These are phyloP conservation scores for Volvariella surrecta DNA, from an alignment of 1,284 basidiomycete species.

Conservation along the genomic window DNA sequence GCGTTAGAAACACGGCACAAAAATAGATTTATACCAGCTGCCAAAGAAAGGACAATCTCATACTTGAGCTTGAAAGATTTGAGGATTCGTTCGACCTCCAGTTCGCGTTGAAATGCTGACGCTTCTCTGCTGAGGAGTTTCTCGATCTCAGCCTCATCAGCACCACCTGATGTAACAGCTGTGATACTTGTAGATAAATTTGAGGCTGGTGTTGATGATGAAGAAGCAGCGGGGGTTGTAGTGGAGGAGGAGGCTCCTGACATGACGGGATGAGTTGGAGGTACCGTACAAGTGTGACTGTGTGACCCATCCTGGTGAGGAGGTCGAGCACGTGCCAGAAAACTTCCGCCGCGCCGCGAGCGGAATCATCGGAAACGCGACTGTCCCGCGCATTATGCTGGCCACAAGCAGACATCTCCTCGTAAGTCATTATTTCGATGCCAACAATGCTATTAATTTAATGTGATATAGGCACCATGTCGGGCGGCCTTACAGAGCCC, in stretches of 20 bases:
- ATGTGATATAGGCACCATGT: background rate
- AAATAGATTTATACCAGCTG: background rate
- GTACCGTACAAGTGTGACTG: too few species aligned
- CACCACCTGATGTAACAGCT: constrained; percentile 8
- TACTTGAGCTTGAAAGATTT: constrained; percentile 83
- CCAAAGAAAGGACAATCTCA: constrained; percentile 15
- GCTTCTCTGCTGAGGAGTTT: constrained; percentile 70
- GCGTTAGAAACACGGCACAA: background rate
- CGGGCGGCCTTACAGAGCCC: constrained; percentile 3
- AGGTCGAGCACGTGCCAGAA: background rate
- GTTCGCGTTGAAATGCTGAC: constrained; percentile 73
- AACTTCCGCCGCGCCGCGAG: too few species aligned
- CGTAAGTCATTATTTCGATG: background rate
- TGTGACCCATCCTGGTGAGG: too few species aligned
- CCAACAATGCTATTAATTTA: background rate
- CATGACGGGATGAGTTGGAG: constrained; percentile 3
- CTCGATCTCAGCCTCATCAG: constrained; percentile 45
- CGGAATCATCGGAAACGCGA: background rate
- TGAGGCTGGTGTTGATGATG: constrained; percentile 13
- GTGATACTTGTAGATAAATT: constrained; percentile 9
- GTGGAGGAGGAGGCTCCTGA: constrained; percentile 6
- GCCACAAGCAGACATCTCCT: background rate
- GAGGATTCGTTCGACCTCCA: constrained; percentile 80
- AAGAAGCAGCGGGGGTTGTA: constrained; percentile 21
- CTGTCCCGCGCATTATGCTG: background rate